Evolutionary conservation across 2,329 filamentous ascomycete genomes (phyloP), one percentile per base, ranked within the genome.

Genomic region (Bipolaris gigantea): DNA sequence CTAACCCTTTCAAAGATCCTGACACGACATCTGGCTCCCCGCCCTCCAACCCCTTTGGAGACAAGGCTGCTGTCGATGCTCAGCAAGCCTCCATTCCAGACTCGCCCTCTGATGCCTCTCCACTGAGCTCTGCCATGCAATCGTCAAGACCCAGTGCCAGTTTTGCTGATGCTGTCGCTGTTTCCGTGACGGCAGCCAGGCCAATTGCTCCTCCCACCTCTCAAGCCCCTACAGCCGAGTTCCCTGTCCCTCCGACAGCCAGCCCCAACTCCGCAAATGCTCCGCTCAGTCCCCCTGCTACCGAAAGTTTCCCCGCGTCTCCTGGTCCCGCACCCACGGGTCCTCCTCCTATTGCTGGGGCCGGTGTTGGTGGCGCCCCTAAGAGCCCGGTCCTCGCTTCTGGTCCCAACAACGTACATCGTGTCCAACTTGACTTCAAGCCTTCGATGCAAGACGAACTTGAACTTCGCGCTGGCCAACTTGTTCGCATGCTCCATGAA

Each of bases 371-470:
- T 62, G 84, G 83, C 11, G 83, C 83, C 46, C 84, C 84, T 40
- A 85, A 83, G 51, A 85, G 84, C 16, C 84, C 86, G 19, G 70
- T 65, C 54, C 57, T 69, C 33, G 60, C 45, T 57, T 60, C 72
- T 41, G 60, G 53, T 48, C 62, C 75, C 16, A 81, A 79, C 68
- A 86, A 90, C 61, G 92, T 97, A 50, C 89, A 97, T 75, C 90
- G 94, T 59, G 90, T 97, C 32, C 90, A 97, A 74, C 85, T 97
- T 63, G 92, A 97, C 74, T 99, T 97, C 76, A 89, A 86, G 73
- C 92, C 94, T 23, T 93, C 89, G 3, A 88, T 97, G 82, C 89
- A 91, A 5, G 94, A 99, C 70, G 94, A 99, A 76, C 81, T 99
- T 69, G 89, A 86, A 59, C 82, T 99, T 40, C 83, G 80, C 59